Evolutionary conservation across 345 rosid species (phyloP), one percentile per base, ranked within the genome.

Genomic region (Kandelia obovata): DNA sequence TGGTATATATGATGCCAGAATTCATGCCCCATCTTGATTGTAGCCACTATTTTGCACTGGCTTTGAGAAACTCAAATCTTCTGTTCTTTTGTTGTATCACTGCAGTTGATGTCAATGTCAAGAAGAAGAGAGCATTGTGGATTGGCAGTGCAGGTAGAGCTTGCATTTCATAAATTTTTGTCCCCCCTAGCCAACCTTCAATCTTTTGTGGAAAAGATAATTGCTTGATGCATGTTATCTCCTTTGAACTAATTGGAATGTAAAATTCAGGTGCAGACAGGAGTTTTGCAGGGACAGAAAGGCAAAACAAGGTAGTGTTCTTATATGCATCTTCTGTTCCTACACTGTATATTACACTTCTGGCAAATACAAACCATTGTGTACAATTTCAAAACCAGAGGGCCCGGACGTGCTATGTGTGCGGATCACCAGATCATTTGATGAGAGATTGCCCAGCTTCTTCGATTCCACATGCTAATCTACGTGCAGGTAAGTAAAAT

Each of bases 381-480:
- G 31, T 65, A 52, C 73, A 55, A 77, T 15, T 17, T 77, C 71
- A 64, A 52, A 58, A 65, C 43, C 65, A 82, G 83, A 83, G 81
- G 61, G 69, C 35, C 16, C 80, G 82, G 65, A 73, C 79, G 20
- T 85, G 89, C 74, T 85, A 77, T 80, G 60, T 69, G 74, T 83
- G 86, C 51, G 89, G 86, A 61, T 85, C 83, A 62, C 81, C 76
- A 34, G 78, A 75, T 75, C 89, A 85, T 72, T 74, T 85, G 23
- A 77, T 77, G 52, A 79, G 86, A 71, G 77, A 79, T 65, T 83
- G 89, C 76, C 89, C 80, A 15, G 78, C 60, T 52, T 80, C 78
- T 65, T 65, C 60, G 30, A 73, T 53, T 76, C 66, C 62, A 11
- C 69, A 53, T 77, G 61, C 75, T 59, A 77, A 73, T 80, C 60